Conservation (phyloP, 2,329 filamentous ascomycete species). For the Thielaviopsis ethacetica region DNA sequence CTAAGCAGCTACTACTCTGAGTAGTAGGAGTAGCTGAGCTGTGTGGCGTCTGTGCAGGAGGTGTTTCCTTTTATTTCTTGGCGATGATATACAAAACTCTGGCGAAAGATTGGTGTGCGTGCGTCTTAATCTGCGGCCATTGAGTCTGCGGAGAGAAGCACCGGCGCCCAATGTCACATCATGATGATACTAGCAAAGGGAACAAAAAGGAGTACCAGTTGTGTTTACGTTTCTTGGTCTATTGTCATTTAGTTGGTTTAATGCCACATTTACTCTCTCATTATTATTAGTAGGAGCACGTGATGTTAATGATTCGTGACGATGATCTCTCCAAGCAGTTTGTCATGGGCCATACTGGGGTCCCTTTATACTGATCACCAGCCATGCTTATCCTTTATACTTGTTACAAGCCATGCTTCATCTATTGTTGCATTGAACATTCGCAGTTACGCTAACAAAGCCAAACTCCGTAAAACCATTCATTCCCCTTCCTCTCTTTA, state of each 20-base stretch:
- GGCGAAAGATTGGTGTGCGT: slow-evolving; percentile 1
- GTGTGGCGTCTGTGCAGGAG: background rate
- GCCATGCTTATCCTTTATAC: too few relatives aligned
- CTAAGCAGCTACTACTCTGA: slow-evolving; percentile 22
- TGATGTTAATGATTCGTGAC: too few relatives aligned
- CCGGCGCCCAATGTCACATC: too few relatives aligned
- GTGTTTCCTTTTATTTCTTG: background rate
- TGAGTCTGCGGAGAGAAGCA: background rate
- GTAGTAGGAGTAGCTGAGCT: background rate
- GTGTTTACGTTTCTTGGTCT: background rate
- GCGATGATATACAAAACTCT: slow-evolving; percentile 1
- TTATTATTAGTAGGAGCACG: background rate
- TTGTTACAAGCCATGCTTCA: too few relatives aligned
- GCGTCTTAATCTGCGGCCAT: slow-evolving; percentile 11
- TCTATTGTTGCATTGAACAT: background rate
- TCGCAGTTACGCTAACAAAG: background rate
- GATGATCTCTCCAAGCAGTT: too few relatives aligned
- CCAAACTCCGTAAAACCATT: background rate
- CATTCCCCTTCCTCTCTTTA: slow-evolving; percentile 12
- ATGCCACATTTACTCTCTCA: background rate
- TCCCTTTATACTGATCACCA: too few relatives aligned
- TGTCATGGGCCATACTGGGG: too few relatives aligned
- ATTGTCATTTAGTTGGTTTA: background rate
- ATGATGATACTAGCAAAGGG: background rate
- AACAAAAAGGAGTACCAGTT: background rate